Base-by-base conservation (phyloP, 169 alveolate genomes). In the Cryptosporidium ubiquitum region DNA sequence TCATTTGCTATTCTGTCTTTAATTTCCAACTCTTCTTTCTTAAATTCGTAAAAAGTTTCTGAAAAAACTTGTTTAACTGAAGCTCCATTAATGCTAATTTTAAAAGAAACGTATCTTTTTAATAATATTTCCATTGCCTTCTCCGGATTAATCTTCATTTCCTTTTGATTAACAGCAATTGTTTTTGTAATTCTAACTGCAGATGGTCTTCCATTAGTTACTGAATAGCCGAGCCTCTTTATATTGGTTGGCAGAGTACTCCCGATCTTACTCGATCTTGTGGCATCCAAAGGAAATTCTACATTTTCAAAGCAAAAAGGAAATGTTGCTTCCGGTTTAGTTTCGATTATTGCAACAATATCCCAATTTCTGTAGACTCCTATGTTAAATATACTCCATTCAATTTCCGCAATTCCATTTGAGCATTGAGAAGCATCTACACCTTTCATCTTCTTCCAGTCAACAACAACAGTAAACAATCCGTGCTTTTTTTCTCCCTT, bases 281-380 rank as follows among this genome's bases (percentile, higher is more conserved):
- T 79, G 3, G 57, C 35, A 58, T 79, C 89, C 18, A 79, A 52
- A 23, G 89, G 75, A 23, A 42, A 68, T 37, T 79, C 75, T 12
- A 79, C 79, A n/a, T 79, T 61, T 33, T 79, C 89, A 33, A 29
- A 44, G 40, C 89, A 79, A 35, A 79, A 61, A 0, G 89, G 89
- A 49, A 79, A 79, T 23, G 89, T 61, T 39, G 89, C 73, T 61
- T 79, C 89, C 10, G 89, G 89, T 18, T 39, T 79, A 31, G 89
- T 79, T 79, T 79, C 89, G 12, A 79, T 37, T 5, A 79, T 61
- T 16, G 89, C 89, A 26, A 55, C 47, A 23, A 79, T 61, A 39
- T 79, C 89, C 89, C 89, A 79, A 40, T 79, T 79, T 35, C 89
- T 79, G 31, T 79, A 79, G 12, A 42, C 37, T 42, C 89, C 89